Evolutionary conservation across 306 rosid species (phyloP).

Genomic region (Oxytropis ochrocephala): DNA sequence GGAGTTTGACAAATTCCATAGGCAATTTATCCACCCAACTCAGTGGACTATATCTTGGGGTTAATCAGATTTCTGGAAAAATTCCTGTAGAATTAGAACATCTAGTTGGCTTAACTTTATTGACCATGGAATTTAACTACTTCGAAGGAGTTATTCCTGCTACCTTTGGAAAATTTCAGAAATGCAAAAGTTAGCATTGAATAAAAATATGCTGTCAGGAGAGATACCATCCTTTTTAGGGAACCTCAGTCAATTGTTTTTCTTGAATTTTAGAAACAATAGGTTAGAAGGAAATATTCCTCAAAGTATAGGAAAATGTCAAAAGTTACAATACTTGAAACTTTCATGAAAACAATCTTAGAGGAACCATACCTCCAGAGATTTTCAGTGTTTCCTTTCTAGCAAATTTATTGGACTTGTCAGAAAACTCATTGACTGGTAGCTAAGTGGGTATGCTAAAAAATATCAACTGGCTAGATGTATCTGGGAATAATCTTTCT

Average conservation of each 20-base stretch:
- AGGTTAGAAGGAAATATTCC: neutral
- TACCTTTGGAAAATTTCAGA: neutral
- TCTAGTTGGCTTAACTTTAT: neutral
- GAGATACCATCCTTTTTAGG: neutral
- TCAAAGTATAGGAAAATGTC: neutral
- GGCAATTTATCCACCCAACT: neutral
- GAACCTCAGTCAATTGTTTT: neutral
- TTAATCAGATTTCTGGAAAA: neutral
- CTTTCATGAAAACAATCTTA: neutral
- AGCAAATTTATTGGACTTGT: neutral
- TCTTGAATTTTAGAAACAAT: neutral
- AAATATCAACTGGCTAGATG: neutral
- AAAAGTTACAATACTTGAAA: neutral
- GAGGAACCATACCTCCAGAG: neutral
- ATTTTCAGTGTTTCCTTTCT: neutral
- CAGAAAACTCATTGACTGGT: neutral
- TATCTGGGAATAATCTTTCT: slow-evolving; percentile 4
- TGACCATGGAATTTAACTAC: neutral
- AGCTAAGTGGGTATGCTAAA: no score
- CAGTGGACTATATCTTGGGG: neutral
- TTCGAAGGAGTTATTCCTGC: neutral
- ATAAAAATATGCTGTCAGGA: neutral
- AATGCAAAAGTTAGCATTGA: neutral
- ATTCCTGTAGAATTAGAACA: neutral
- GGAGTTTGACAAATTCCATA: neutral